These are phyloP conservation scores for Coemansia interrupta DNA, from an alignment of 192 early-diverging fungal genomes.

Conservation along the genomic window DNA sequence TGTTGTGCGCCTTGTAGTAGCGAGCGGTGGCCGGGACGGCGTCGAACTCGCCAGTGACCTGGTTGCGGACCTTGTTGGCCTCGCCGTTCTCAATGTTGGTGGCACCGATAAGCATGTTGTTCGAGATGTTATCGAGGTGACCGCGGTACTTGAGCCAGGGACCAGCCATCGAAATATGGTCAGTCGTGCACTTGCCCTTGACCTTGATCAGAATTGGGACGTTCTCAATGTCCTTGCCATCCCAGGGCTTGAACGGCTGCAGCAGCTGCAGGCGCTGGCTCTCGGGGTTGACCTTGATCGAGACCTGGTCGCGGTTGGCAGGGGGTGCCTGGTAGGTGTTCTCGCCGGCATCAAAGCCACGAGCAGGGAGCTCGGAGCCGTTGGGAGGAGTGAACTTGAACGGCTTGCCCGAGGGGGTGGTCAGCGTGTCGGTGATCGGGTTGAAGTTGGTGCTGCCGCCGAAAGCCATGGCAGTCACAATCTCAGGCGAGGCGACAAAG, in stretches of 20 bases:
- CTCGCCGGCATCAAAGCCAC: slow-evolving; percentile 90
- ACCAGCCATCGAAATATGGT: slow-evolving; percentile 94
- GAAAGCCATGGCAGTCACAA: slow-evolving; percentile 94
- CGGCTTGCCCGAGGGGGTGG: slow-evolving; percentile 82
- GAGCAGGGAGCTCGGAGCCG: slow-evolving; percentile 84
- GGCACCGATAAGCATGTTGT: slow-evolving; percentile 99
- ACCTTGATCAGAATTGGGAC: slow-evolving; percentile 92
- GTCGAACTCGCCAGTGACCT: slow-evolving; percentile 71
- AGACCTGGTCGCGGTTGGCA: slow-evolving; percentile 67
- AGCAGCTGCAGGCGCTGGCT: slow-evolving; percentile 92
- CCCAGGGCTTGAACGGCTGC: slow-evolving; percentile 81
- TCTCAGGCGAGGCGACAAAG: slow-evolving; percentile 92
- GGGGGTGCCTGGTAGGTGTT: slow-evolving; percentile 96
- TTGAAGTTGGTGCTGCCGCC: slow-evolving; percentile 92
- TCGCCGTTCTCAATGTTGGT: slow-evolving; percentile 82
- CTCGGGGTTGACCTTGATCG: slow-evolving; percentile 74
- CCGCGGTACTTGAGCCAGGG: slow-evolving; percentile 94
- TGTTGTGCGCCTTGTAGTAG: slow-evolving; percentile 85
- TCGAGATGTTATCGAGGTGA: slow-evolving; percentile 97
- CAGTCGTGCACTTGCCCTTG: slow-evolving; percentile 98
- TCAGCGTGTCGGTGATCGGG: slow-evolving; percentile 86
- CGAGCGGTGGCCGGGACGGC: slow-evolving; percentile 91
- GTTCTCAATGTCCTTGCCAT: slow-evolving; percentile 80
- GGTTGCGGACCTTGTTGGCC: slow-evolving; percentile 73
- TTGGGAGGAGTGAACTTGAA: slow-evolving; percentile 88